Percentiles rank a stretch among this genome's conserved stretches.
These are phyloP conservation scores for Raffaelea albimanens DNA, from an alignment of 2,329 filamentous ascomycete species.

Conservation along the genomic window DNA sequence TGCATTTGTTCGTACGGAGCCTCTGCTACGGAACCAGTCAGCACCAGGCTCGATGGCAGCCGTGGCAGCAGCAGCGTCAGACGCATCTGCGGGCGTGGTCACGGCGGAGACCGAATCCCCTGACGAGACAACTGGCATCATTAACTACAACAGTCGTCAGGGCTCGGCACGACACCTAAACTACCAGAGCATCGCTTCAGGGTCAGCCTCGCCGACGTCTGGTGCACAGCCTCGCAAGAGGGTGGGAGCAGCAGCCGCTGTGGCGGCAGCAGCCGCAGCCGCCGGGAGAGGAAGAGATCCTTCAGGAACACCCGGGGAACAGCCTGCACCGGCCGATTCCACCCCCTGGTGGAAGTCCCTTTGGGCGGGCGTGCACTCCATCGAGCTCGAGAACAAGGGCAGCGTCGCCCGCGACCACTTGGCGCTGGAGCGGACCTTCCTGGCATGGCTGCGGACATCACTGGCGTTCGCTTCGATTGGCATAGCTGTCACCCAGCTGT, in stretches of 20 bases:
- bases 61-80: conserved; percentile 7
- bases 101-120: conserved; percentile 10
- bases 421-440: conserved; percentile 72
- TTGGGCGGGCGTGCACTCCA: conserved; percentile 40
- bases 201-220: not conserved
- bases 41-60: conserved; percentile 9
- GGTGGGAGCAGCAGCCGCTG: not conserved
- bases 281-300: not conserved
- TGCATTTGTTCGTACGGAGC: conserved; percentile 9
- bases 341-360: conserved; percentile 36
- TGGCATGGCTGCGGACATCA: conserved; percentile 77
- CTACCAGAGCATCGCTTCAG: conserved; percentile 16
- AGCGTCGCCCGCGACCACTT: conserved; percentile 76
- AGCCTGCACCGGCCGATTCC: conserved; percentile 9
- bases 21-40: conserved; percentile 11
- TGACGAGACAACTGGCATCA: conserved; percentile 14
- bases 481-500: conserved; percentile 75
- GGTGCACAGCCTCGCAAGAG: not conserved
- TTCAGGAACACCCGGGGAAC: too few species aligned
- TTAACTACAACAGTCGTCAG: conserved; percentile 3
- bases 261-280: not conserved
- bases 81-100: too few species aligned
- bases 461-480: conserved; percentile 75
- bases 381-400: conserved; percentile 80
- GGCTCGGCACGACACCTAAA: conserved; percentile 12